A percentile compares a stretch with the other conserved stretches of the same genome.
Conservation (phyloP, 805 yeast genomes). For the Ogataea polymorpha region DNA sequence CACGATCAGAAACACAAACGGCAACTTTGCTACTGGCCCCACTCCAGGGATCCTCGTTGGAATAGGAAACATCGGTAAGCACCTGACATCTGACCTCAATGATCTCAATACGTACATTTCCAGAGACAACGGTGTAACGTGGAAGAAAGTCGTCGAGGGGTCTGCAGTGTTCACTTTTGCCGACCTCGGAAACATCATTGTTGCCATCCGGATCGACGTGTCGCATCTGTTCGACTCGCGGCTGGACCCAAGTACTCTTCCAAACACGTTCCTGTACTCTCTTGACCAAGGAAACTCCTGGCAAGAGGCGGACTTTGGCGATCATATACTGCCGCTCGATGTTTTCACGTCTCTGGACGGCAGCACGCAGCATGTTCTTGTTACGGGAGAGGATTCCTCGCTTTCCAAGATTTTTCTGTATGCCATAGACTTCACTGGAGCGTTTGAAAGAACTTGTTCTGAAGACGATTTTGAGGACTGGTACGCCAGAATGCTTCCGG, state of each 20-base stretch:
- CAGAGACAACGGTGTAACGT: constrained; percentile 72
- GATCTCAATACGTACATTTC: constrained; percentile 53
- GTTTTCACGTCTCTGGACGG: constrained; percentile 60
- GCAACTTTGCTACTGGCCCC: constrained; percentile 45
- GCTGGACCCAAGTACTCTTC: constrained; percentile 32
- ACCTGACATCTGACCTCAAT: constrained; percentile 20
- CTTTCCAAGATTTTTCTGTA: constrained; percentile 24
- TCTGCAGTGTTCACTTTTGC: constrained; percentile 62
- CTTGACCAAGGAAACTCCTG: constrained; percentile 74
- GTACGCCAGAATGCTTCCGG: constrained; percentile 45
- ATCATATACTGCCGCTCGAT: constrained; percentile 23
- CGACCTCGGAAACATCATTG: constrained; percentile 71
- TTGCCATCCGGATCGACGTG: constrained; percentile 47
- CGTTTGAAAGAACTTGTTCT: constrained; percentile 45
- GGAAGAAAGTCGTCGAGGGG: constrained; percentile 55
- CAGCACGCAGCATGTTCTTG: constrained; percentile 55
- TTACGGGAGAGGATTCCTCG: constrained; percentile 39
- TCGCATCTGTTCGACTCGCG: constrained; percentile 14
- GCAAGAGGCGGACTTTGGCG: constrained; percentile 48
- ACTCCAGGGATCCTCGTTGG: constrained; percentile 58
- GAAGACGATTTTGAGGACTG: constrained; percentile 63
- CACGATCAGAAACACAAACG: constrained; percentile 38
- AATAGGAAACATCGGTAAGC: constrained; percentile 78
- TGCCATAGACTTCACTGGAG: constrained; percentile 54
- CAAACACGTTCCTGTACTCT: constrained; percentile 43